Base-by-base conservation (phyloP, 805 yeast species). In the Cyberlindnera meyerae region DNA sequence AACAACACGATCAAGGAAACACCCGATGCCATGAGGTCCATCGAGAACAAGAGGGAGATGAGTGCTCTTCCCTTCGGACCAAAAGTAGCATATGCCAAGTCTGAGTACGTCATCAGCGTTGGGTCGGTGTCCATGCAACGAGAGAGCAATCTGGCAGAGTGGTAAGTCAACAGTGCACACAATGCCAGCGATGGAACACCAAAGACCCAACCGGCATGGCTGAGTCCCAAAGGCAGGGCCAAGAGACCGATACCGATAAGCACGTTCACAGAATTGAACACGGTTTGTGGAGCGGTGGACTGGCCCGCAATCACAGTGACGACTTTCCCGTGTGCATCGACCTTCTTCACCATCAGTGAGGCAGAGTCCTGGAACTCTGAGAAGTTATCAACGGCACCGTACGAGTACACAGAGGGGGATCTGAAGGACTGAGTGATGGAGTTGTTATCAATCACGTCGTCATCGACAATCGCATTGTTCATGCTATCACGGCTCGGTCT, bases 81-180 rank as follows among this genome's bases (percentile, higher is more conserved):
- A 54, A 81, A 86, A 0, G 89, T 83, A n/a, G 86, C 84, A 50
- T 75, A 80, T 4, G 94, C 95, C 33, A 88, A 67, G 62, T 88
- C 96, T 0, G 95, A 94, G 57, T 87, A 88, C 0, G 96, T 83
- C 68, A 82, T 78, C 36, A 87, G 62, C 0, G 93, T 79, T 12
- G 74, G 79, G 61, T 87, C 93, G 1, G 87, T 80, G 44, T 81
- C 87, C 71, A 87, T 71, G 46, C 95, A 79, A 41, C 73, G 70
- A 11, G 90, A 79, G 40, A 88, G 65, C 34, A 86, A 63, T 6
- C 70, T 70, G 8, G 96, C 96, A 2, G 93, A 79, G 68, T 86
- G 78, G 47, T 72, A 80, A 3, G 96, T 87, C 20, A 78, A 61
- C 11, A 65, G 33, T 1, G 93, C 93, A 55, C 89, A 77, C 3